Evolutionary conservation across 805 yeast species (phyloP), one percentile per base, ranked within the genome.

Genomic region (Metschnikowia picachoensis): DNA sequence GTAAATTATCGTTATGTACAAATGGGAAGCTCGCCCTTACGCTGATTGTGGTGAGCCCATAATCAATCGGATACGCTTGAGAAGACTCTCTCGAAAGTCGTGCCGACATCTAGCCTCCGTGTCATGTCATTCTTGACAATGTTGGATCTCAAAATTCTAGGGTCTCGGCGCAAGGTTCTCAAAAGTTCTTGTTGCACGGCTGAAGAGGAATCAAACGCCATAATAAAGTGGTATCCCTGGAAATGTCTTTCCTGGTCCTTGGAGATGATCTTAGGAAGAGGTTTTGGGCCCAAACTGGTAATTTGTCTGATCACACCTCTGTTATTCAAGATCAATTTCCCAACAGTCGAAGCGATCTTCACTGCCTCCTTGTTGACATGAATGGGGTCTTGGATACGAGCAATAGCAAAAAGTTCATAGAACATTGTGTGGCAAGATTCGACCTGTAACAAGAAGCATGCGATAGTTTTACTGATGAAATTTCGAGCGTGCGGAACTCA

Each of bases 241-340:
- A 88, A 88, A 66, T 91, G 95, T 50, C 81, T 77, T 61, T 91
- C 95, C 60, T 90, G 95, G 60, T 89, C 89, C 61, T 87, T 87
- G 54, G 83, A 80, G 68, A 87, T 77, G 50, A 92, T 78, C 53
- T 82, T 85, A 15, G 98, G 97, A 45, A 94, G 74, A 27, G 82
- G 82, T 51, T 79, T 79, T 35, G 82, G 78, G 0, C 97, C 97
- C 63, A 91, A 68, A 51, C 90, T 85, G 42, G 85, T 78, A 38
- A 92, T 79, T 50, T 80, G 83, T 62, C 98, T 79, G 33, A 92
- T 82, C n/a, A 92, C 92, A 41, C 99, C 99, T 75, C 96, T 88
- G 67, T 92, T 91, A 50, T 82, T 80, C 48, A 94, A 77, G 28
- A 92, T 79, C 61, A 89, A 73, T 61, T 81, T 85, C 9, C 98